Evolutionary conservation across 2,329 filamentous ascomycete genomes (phyloP), one percentile per base, ranked within the genome.

Genomic region (Fusarium sp.): DNA sequence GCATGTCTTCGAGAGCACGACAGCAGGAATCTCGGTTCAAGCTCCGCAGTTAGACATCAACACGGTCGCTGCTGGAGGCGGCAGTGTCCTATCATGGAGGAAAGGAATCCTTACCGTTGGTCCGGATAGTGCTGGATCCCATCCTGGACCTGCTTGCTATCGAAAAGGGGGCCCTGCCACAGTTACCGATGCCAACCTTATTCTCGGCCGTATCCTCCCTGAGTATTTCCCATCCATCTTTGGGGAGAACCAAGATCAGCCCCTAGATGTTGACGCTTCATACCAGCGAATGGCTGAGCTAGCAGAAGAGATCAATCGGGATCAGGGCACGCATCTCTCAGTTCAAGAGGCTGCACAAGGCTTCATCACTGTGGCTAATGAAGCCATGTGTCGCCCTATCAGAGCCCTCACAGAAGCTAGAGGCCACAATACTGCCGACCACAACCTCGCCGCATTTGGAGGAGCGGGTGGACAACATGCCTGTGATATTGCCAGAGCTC

Each of bases 141-240:
- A 93, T 74, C 91, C 91, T 3, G 91, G 91, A 0, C 91, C 91
- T 3, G 90, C 90, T 1, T 92, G 91, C 66, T 93, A 94, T 73
- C 84, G 91, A n/a, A 93, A 93, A 76, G 89, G 87, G 2, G 91
- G 91, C 0, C 91, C 91, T 15, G 78, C 92, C 12, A 92, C 91
- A 1, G 90, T 93, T 44, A 93, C 91, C 0, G 91, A 94, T 75
- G 91, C 91, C 0, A 93, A 93, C 69, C 77, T 93, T 2, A 89
- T 91, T 71, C 86, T 93, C 2, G 91, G 91, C 2, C 84, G 91
- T 39, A 78, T 81, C 40, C 73, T 80, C 37, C 83, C 91, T 0
- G 89, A 92, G 55, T 92, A 90, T 76, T 93, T 93, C 72, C 91
- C 90, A 0, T 90, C 91, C 70, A 92, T 93, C 62, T 93, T 93